These are phyloP conservation scores for Boletus patriciae DNA, from an alignment of 768 basidiomycete species.

Conservation along the genomic window DNA sequence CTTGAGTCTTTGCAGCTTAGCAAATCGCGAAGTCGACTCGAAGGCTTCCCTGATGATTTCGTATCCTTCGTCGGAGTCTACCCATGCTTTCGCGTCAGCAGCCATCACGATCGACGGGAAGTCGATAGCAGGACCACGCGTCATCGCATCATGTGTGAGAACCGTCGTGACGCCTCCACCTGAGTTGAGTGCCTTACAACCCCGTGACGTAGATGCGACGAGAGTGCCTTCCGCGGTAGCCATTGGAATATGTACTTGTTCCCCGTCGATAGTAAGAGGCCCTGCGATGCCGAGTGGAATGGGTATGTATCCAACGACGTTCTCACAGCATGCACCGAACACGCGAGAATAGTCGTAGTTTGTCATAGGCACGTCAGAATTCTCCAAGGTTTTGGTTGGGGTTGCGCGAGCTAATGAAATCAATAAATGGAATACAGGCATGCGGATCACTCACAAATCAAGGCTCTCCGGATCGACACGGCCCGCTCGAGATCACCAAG, in stretches of 20 bases:
- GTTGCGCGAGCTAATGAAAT: constrained; percentile 72
- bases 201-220: constrained; percentile 95
- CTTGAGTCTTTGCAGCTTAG: constrained; percentile 81
- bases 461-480: constrained; percentile 78
- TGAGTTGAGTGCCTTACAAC: constrained; percentile 96
- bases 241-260: constrained; percentile 90
- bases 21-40: constrained; percentile 93
- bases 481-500: constrained; percentile 87
- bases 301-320: constrained; percentile 96
- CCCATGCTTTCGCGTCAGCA: constrained; percentile 84
- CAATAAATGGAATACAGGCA: background rate
- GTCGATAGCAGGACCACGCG: constrained; percentile 96
- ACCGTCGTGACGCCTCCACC: constrained; percentile 96
- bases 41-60: constrained; percentile 77
- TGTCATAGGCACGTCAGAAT: constrained; percentile 75
- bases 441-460: constrained; percentile 71
- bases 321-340: constrained; percentile 97
- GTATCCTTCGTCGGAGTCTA: constrained; percentile 81
- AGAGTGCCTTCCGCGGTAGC: constrained; percentile 99
- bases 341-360: constrained; percentile 94
- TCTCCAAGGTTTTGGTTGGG: constrained; percentile 77
- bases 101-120: constrained; percentile 82
- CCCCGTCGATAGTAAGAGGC: constrained; percentile 87
- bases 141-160: constrained; percentile 91
- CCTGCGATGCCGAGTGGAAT: constrained; percentile 96